Evolutionary conservation across 1,284 basidiomycete genomes (phyloP), one percentile per base, ranked within the genome.

Genomic region (Ceratobasidium sp.): DNA sequence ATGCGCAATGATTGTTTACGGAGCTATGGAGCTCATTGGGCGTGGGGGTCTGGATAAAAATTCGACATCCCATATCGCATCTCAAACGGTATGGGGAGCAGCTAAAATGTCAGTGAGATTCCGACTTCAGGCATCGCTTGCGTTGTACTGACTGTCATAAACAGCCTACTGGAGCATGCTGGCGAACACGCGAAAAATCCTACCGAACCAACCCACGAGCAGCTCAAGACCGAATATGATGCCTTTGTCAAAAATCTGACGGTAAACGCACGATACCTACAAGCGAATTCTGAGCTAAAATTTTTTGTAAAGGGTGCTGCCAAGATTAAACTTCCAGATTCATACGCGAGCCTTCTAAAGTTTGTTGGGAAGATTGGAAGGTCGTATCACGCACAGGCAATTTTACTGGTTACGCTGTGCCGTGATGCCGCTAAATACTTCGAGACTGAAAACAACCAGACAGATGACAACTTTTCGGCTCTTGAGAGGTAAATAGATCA

Each of bases 1-100:
- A 58, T 55, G 38, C 9, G 43, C 44, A 1, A 69, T 69, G 66
- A 55, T 43, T 32, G 14, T 69, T 6, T 69, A 69, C 21, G 54
- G 66, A 3, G 41, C 57, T 30, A 47, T 55, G 54, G 30, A 69
- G 18, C 11, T 69, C 1, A 26, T 54, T 8, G 7, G 8, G 1
- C 41, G 30, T 11, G 44, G 35, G 13, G 21, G 21, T 16, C n/a
- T 49, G 7, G 43, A 28, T 16, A 35, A 14, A 13, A 50, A 46
- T n/a, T n/a, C n/a, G 35, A 26, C 21, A 18, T 16, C 50, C 9
- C 30, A 63, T 21, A 23, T 63, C 30, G 50, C 23, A 16, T 38
- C 47, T 14, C 11, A 63, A 14, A 21, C 30, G 38, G 30, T 35
- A 6, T 63, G 61, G 61, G 9, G 38, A 18, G 28, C 13, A 8